Base-by-base conservation (phyloP, 768 basidiomycete species). In the Mycena vulgaris region DNA sequence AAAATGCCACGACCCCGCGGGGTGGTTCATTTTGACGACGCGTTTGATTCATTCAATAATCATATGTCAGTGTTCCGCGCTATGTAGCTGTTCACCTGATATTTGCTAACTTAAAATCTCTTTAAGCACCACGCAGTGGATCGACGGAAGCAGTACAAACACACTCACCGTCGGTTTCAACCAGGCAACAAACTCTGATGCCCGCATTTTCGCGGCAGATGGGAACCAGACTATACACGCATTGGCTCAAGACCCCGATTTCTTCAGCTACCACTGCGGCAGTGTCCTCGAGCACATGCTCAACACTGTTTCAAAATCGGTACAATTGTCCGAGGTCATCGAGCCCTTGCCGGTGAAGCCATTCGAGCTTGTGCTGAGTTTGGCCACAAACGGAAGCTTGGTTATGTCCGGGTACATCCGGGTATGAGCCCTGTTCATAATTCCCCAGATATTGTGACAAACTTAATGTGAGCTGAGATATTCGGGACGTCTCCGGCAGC, bases 221-320 rank as follows among this genome's bases (percentile, higher is more conserved):
- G 69, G 69, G 9, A 70, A 70, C 49, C 35, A 53, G 30, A 70
- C 69, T 28, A 60, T 70, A 63, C 27, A 14, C 3, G 48, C 21
- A 9, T 71, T 68, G 19, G 66, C 63, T 27, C 25, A 58, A 9
- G 55, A 63, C 37, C 49, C 69, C 16, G 40, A 25, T n/a, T 62
- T 65, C 25, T 70, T 70, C 64, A 35, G 40, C 31, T 27, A 31
- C 17, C 51, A 30, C 3, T 71, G 69, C 37, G 64, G 69, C 9
- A 48, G 42, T 47, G 53, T 66, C 2, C 39, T 71, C n/a, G 64
- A 71, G 60, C 69, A 59, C 30, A 71, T 71, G 70, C 64, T 71
- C 59, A 67, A 71, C 61, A 71, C 61, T 2, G 70, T 71, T 25
- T 55, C 70, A 8, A 51, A 45, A 16, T 51, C 47, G 8, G 66